Conservation (phyloP, 106 monocot genomes). For the Platanthera guangdongensis region DNA sequence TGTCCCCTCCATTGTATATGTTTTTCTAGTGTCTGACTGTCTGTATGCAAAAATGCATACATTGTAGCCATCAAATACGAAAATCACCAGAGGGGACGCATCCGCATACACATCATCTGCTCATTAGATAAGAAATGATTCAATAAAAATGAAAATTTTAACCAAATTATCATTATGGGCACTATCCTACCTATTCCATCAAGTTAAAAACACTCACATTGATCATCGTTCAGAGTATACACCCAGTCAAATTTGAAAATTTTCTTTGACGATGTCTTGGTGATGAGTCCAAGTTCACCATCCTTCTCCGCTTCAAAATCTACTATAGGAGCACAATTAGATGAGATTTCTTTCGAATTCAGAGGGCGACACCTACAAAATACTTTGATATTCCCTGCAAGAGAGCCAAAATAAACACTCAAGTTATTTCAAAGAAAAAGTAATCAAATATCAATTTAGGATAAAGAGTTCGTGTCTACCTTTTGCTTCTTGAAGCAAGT, state of each 20-base stretch:
- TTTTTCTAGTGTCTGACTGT: conserved; percentile 86
- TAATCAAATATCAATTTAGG: not conserved
- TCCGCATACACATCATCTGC: conserved; percentile 69
- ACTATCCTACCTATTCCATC: not conserved
- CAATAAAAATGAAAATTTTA: not conserved
- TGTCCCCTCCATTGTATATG: conserved; percentile 85
- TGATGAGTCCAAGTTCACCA: conserved; percentile 60
- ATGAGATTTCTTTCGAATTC: conserved; percentile 50
- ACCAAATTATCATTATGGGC: not conserved
- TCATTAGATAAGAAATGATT: not conserved
- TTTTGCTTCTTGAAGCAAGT: conserved; percentile 75
- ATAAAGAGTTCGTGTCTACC: conserved; percentile 18
- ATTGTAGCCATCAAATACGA: conserved; percentile 80
- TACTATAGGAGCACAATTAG: conserved; percentile 29
- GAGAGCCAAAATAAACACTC: not conserved
- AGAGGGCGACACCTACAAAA: conserved; percentile 83
- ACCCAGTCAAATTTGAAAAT: conserved; percentile 76
- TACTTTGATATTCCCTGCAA: conserved; percentile 83
- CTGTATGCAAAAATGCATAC: conserved; percentile 92
- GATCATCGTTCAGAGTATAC: conserved; percentile 67
- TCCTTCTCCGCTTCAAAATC: conserved; percentile 74
- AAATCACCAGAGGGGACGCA: conserved; percentile 78
- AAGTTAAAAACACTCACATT: conserved; percentile 24
- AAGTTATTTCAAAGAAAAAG: not conserved
- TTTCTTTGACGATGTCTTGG: conserved; percentile 42